These are phyloP conservation scores for Fonsecaea pedrosoi DNA, from an alignment of 2,329 filamentous ascomycete species.

Conservation along the genomic window DNA sequence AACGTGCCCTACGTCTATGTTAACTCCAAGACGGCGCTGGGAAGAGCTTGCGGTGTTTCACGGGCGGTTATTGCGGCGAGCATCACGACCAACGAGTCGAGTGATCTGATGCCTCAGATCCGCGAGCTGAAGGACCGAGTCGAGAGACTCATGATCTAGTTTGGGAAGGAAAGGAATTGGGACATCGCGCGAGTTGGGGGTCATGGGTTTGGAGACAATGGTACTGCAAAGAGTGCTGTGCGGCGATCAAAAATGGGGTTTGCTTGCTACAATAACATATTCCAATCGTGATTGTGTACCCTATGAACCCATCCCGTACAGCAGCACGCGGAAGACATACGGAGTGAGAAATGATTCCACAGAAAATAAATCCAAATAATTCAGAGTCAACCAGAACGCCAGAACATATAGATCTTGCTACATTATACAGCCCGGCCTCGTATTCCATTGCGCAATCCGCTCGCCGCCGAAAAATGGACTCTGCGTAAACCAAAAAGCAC, in stretches of 20 bases:
- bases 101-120: conserved; percentile 87
- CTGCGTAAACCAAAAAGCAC: not conserved
- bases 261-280: not conserved
- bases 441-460: not conserved
- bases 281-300: not conserved
- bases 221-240: not conserved
- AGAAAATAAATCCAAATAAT: not conserved
- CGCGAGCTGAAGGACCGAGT: conserved; percentile 91
- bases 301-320: not conserved
- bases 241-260: not conserved
- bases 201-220: not conserved
- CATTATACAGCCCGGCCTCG: not conserved
- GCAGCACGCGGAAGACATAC: not conserved
- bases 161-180: not conserved
- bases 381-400: not conserved
- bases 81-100: conserved; percentile 92
- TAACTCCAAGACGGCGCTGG: conserved; percentile 80
- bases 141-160: conserved; percentile 89
- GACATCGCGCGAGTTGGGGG: not conserved
- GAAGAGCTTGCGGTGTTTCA: conserved; percentile 86
- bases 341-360: not conserved
- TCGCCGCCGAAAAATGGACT: not conserved
- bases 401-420: not conserved
- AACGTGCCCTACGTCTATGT: conserved; percentile 72
- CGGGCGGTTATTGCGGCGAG: conserved; percentile 83